Conservation (phyloP, 768 basidiomycete genomes). For the Hygrophorus pudorinus region DNA sequence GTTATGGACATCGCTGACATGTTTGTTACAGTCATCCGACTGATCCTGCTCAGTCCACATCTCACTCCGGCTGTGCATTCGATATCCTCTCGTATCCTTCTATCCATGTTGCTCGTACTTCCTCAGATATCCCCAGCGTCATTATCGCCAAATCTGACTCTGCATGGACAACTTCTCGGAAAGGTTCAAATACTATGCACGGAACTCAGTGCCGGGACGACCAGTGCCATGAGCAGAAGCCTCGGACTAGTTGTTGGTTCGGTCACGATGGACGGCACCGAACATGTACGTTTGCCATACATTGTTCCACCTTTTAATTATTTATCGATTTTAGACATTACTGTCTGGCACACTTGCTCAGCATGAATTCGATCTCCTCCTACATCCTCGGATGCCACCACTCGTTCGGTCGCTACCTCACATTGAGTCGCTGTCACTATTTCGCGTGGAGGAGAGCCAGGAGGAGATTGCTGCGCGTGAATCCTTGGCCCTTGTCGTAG, state of each 20-base stretch:
- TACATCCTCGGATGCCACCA: constrained; percentile 78
- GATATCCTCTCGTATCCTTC: constrained; percentile 43
- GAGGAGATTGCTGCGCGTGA: constrained; percentile 47
- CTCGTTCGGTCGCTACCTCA: constrained; percentile 58
- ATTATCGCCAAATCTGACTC: constrained; percentile 39
- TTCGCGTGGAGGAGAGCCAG: constrained; percentile 49
- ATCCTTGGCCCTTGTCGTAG: constrained; percentile 26
- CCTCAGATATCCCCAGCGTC: constrained; percentile 45
- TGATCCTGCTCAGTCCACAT: constrained; percentile 38
- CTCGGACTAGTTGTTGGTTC: constrained; percentile 45
- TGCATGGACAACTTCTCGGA: constrained; percentile 35
- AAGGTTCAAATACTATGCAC: constrained; percentile 39
- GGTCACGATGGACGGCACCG: constrained; percentile 16
- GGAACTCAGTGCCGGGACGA: constrained; percentile 43
- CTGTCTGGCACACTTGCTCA: constrained; percentile 10
- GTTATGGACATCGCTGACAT: constrained; percentile 1
- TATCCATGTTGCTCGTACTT: constrained; percentile 48
- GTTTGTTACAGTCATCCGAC: constrained; percentile 33
- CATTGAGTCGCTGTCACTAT: constrained; percentile 51
- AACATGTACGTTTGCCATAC: constrained; percentile 6
- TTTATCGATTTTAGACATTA: neutral
- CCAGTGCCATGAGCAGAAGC: constrained; percentile 50
- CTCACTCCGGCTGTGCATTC: constrained; percentile 47
- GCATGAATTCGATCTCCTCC: constrained; percentile 45
- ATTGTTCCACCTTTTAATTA: neutral